These are phyloP conservation scores for Leccinum pachyderme DNA, from an alignment of 1,284 basidiomycete species.

Conservation along the genomic window DNA sequence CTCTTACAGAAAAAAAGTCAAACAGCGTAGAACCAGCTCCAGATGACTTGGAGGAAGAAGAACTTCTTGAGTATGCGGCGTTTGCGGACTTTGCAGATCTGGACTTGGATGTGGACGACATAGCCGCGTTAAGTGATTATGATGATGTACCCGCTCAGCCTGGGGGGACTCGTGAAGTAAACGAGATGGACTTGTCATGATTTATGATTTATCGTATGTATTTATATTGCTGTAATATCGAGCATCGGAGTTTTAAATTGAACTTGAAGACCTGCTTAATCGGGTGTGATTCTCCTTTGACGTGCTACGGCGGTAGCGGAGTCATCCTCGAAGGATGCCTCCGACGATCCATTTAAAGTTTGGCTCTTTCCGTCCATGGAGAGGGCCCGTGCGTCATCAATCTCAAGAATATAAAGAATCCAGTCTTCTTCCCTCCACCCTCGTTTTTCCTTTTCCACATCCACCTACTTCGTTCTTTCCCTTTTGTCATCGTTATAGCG, in stretches of 20 bases:
- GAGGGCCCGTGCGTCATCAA: slow-evolving; percentile 30
- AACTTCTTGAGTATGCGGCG: slow-evolving; percentile 48
- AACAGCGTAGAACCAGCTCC: slow-evolving; percentile 32
- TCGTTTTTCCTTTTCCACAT: slow-evolving; percentile 15
- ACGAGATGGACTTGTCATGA: slow-evolving; percentile 31
- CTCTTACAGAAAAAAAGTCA: slow-evolving; percentile 8
- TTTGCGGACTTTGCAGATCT: slow-evolving; percentile 55
- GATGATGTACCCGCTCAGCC: slow-evolving; percentile 18
- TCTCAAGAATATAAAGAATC: slow-evolving; percentile 27
- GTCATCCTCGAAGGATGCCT: slow-evolving; percentile 28
- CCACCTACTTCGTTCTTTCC: slow-evolving; percentile 18
- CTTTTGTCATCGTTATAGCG: slow-evolving; percentile 9
- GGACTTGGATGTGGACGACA: slow-evolving; percentile 17
- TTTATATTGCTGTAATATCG: not conserved
- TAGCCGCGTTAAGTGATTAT: slow-evolving; percentile 18
- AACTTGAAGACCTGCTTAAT: slow-evolving; percentile 32
- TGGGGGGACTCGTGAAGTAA: not conserved
- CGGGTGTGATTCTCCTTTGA: slow-evolving; percentile 17
- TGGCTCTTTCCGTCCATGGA: slow-evolving; percentile 18
- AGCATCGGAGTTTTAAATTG: slow-evolving; percentile 17
- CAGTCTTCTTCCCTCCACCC: slow-evolving; percentile 5
- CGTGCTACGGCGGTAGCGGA: slow-evolving; percentile 20
- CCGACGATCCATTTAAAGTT: slow-evolving; percentile 17
- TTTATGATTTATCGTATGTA: slow-evolving; percentile 6
- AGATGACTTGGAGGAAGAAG: slow-evolving; percentile 52